A percentile compares a stretch with the other conserved stretches of the same genome.
Conservation (phyloP, 768 basidiomycete genomes). For the Hemileccinum impolitum region DNA sequence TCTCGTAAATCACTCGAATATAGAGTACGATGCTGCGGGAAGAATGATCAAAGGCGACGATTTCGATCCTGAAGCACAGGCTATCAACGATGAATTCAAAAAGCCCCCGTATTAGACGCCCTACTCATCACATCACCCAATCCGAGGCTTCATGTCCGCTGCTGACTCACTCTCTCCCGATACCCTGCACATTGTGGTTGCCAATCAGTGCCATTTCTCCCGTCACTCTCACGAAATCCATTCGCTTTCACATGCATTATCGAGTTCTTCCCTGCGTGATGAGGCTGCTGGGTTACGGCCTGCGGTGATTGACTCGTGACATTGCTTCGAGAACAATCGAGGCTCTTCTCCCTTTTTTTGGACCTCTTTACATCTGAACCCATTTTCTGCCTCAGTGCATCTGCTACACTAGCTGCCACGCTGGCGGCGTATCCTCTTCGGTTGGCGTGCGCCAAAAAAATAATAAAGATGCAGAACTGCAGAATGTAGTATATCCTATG, state of each 20-base stretch:
- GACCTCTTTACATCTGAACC: neutral
- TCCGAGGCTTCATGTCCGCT: neutral
- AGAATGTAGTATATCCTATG: neutral
- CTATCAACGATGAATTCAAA: slow-evolving; percentile 62
- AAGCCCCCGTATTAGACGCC: slow-evolving; percentile 41
- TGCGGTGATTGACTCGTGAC: neutral
- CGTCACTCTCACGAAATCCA: neutral
- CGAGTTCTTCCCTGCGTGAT: neutral
- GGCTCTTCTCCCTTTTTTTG: slow-evolving; percentile 1
- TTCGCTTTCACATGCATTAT: neutral
- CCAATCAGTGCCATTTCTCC: neutral
- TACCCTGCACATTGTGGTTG: neutral
- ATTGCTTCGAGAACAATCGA: neutral
- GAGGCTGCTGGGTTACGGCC: neutral
- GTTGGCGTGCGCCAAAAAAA: neutral
- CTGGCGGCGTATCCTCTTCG: neutral
- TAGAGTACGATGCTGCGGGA: slow-evolving; percentile 58
- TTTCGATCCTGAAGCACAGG: slow-evolving; percentile 59
- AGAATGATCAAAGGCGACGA: slow-evolving; percentile 41
- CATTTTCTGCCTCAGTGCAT: neutral
- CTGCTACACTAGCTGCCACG: neutral
- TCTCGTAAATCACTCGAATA: slow-evolving; percentile 46
- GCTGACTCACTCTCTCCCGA: neutral
- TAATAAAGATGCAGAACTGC: neutral
- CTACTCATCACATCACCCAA: neutral